Percentiles rank a stretch among this genome's conserved stretches.
Evolutionary conservation across 148 eudicot species (phyloP).

Genomic region (Vaccinium corymbosum): DNA sequence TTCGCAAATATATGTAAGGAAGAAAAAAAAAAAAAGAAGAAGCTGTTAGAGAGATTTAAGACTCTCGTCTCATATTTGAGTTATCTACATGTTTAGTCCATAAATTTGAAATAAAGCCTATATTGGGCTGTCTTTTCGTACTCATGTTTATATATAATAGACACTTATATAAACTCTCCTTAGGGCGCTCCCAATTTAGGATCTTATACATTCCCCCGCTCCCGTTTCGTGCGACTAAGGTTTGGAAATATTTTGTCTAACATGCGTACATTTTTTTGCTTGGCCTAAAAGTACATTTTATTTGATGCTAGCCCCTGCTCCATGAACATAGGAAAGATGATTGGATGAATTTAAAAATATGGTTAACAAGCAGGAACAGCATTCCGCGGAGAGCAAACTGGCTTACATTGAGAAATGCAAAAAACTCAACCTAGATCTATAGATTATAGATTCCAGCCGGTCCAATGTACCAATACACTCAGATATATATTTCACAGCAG

Average conservation of each 20-base stretch:
- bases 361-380: not conserved
- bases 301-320: not conserved
- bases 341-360: not conserved
- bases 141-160: too few species aligned
- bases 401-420: not conserved
- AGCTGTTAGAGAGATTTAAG: too few species aligned
- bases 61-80: too few species aligned
- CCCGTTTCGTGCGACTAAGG: too few species aligned
- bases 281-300: not conserved
- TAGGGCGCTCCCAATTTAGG: too few species aligned
- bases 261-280: not conserved
- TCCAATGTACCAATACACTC: not conserved
- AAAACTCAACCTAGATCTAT: not conserved
- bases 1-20: too few species aligned
- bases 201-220: too few species aligned
- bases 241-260: not conserved
- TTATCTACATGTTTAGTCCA: too few species aligned
- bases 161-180: too few species aligned
- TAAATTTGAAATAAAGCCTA: too few species aligned
- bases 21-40: too few species aligned
- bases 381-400: not conserved
- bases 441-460: not conserved
- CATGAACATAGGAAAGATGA: not conserved
- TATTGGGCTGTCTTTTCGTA: too few species aligned
- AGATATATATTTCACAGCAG: not conserved